These are phyloP conservation scores for Boechera retrofracta DNA, from an alignment of 345 rosid species.

Conservation along the genomic window DNA sequence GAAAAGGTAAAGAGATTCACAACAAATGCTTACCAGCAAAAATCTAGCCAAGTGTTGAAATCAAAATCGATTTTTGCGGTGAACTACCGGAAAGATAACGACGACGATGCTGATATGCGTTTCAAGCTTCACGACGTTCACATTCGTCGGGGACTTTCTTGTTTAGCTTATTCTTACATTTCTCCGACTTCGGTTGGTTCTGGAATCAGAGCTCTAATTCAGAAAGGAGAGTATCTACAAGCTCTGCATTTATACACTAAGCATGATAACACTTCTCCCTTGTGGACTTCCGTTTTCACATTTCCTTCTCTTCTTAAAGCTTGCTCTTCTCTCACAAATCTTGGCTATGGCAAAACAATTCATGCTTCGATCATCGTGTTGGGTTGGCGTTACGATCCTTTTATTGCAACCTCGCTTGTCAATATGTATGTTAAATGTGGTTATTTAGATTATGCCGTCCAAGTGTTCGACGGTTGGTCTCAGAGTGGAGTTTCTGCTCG, in stretches of 20 bases:
- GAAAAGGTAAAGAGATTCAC: no score
- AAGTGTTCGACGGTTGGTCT: constrained; percentile 70
- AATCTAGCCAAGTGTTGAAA: not conserved
- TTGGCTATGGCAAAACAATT: constrained; percentile 56
- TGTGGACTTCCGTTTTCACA: constrained; percentile 51
- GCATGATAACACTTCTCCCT: constrained; percentile 44
- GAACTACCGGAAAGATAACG: not conserved
- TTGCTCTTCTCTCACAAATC: constrained; percentile 54
- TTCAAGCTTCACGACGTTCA: constrained; percentile 39
- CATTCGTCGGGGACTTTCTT: constrained; percentile 44
- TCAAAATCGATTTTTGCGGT: not conserved
- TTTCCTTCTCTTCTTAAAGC: constrained; percentile 78
- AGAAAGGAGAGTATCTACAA: constrained; percentile 48
- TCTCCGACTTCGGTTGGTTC: constrained; percentile 43
- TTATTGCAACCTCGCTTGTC: constrained; percentile 65
- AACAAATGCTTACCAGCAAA: not conserved
- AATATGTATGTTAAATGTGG: constrained; percentile 70
- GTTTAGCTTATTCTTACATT: constrained; percentile 35
- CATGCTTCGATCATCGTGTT: constrained; percentile 56
- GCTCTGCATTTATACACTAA: constrained; percentile 60
- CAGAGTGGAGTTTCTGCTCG: constrained; percentile 35
- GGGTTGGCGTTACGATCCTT: constrained; percentile 61
- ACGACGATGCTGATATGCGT: constrained; percentile 47
- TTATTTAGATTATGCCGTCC: constrained; percentile 56
- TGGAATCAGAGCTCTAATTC: constrained; percentile 55